phyloP scores from a whole-genome alignment of 2,329 filamentous ascomycete species.

The Fusarium subglutinans region DNA sequence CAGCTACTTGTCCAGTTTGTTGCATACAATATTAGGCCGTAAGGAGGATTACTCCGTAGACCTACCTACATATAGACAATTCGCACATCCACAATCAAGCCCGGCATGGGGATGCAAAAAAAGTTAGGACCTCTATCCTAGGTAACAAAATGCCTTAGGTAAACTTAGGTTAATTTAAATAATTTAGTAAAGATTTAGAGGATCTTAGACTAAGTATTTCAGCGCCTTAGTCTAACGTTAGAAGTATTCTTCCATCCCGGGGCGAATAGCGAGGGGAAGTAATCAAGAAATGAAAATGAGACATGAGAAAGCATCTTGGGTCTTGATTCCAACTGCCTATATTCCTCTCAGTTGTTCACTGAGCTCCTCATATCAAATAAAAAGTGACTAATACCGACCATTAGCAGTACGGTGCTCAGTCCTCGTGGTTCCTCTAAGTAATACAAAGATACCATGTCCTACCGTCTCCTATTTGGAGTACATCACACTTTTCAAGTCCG shows the following conservation, averaged over 20 bases:
- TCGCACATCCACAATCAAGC: neutral
- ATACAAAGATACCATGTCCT: neutral
- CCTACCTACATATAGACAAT: too few species aligned
- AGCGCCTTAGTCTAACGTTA: too few species aligned
- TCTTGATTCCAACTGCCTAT: neutral
- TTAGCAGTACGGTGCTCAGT: neutral
- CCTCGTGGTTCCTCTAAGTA: neutral
- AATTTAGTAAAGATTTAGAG: too few species aligned
- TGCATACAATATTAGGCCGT: neutral
- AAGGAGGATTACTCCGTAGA: neutral
- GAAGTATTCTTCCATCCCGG: too few species aligned
- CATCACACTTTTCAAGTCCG: neutral
- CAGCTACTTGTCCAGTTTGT: neutral
- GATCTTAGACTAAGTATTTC: too few species aligned
- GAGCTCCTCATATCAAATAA: neutral
- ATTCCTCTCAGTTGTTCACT: neutral
- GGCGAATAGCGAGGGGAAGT: neutral
- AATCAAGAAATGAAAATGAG: neutral
- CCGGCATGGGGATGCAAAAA: neutral
- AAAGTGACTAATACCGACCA: neutral
- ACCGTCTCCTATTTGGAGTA: neutral
- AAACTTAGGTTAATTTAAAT: too few species aligned
- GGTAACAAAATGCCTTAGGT: too few species aligned
- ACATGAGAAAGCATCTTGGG: neutral
- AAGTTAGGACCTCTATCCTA: too few species aligned